Evolutionary conservation across 2,329 filamentous ascomycete species (phyloP), one percentile per base, ranked within the genome.

Genomic region (Malbranchea cinnamomea): DNA sequence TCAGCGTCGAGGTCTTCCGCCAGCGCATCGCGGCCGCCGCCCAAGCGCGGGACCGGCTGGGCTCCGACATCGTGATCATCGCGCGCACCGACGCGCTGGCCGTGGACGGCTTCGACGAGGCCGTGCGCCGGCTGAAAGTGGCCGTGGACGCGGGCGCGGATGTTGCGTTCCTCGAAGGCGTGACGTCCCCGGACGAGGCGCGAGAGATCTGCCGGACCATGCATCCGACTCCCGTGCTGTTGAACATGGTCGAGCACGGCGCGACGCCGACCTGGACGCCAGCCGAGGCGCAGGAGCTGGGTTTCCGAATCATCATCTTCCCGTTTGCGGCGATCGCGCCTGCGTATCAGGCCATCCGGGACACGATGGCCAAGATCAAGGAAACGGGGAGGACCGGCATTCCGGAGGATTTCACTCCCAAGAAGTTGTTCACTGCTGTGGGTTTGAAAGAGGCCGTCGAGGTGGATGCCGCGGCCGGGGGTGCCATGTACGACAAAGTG

Each of bases 51-150:
- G 33, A 54, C 28, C 42, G 49, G 5, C 37, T 45, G 4, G 40
- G 41, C 4, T 56, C 52, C n/a, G 56, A 61, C 25, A 59, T 60
- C 14, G 49, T 60, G 7, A 41, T 60, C 16, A 60, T 60, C 34
- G 57, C 57, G n/a, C 50, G 57, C 18, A 60, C 56, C 6, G 56
- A 60, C 35, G 45, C 53, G 9, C 38, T 52, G 15, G 49, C 46
- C 28, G 52, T 7, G 41, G 43, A 48, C 30, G 57, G 56, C 12
- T 60, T 56, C 32, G 55, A 59, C 11, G 56, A 57, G 31, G 41
- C 47, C 4, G 36, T 53, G 6, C 33, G 30, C 10, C 35, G 51
- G 6, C 28, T 53, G 28, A 45, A 49, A 30, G 41, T 32, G 10
- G 49, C 49, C 1, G 35, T 45, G 7, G 38, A 37, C 5, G 35